Percentiles rank a stretch among this genome's conserved stretches.
These are phyloP conservation scores for Xerocomus potaroensis DNA, from an alignment of 768 basidiomycete species.

Conservation along the genomic window DNA sequence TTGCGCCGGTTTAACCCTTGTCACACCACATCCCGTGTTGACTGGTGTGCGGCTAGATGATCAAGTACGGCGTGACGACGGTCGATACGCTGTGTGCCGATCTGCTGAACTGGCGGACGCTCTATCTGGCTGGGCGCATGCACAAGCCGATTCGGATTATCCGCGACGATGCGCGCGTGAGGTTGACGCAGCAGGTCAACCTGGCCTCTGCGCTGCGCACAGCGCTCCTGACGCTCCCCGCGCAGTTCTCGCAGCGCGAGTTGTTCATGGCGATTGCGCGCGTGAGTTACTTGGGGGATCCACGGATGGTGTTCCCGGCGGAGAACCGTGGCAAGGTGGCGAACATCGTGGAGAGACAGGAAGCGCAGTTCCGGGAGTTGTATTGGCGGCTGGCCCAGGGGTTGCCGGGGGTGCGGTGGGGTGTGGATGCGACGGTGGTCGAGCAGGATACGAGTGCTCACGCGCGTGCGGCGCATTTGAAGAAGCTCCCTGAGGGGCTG, in stretches of 20 bases:
- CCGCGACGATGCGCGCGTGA: conserved; percentile 87
- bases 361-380: conserved; percentile 78
- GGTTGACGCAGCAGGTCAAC: conserved; percentile 91
- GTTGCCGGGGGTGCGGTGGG: conserved; percentile 79
- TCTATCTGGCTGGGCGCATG: conserved; percentile 94
- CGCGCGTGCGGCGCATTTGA: conserved; percentile 68
- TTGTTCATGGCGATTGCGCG: conserved; percentile 85
- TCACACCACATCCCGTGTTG: too few species aligned
- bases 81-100: conserved; percentile 87
- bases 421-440: conserved; percentile 42
- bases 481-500: conserved; percentile 72
- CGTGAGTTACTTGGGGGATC: conserved; percentile 86
- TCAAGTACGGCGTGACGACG: conserved; percentile 97
- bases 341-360: conserved; percentile 86
- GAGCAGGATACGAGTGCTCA: conserved; percentile 72
- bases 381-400: conserved; percentile 78
- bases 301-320: conserved; percentile 89
- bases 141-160: conserved; percentile 96
- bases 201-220: conserved; percentile 84
- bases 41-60: conserved; percentile 49
- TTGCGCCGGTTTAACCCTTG: too few species aligned
- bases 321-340: conserved; percentile 94
- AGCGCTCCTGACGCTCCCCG: conserved; percentile 83
- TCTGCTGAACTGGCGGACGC: conserved; percentile 85
- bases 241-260: conserved; percentile 72